Evolutionary conservation across 2,329 filamentous ascomycete species (phyloP).

Genomic region (Beauveria sp.): DNA sequence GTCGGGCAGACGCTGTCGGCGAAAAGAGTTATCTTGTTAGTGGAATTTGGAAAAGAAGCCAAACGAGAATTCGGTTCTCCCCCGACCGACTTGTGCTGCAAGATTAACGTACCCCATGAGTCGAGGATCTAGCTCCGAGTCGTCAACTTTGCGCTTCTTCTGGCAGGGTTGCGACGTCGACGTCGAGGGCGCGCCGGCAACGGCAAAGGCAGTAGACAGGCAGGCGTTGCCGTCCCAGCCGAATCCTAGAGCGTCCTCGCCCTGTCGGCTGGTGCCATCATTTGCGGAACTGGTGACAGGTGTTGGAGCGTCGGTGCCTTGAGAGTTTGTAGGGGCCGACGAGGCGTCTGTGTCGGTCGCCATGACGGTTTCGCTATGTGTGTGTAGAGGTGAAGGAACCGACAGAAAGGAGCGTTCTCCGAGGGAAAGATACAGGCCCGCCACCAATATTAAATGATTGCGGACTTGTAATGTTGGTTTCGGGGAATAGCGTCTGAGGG

Average conservation of each 20-base stretch:
- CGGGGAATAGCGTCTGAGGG: not conserved
- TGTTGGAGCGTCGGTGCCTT: constrained; percentile 9
- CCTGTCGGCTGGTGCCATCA: constrained; percentile 10
- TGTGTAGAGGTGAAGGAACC: not conserved
- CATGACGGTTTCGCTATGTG: not conserved
- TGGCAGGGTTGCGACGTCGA: not conserved
- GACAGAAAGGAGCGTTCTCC: not conserved
- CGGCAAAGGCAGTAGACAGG: not conserved
- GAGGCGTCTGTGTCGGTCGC: constrained; percentile 11
- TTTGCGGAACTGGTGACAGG: constrained; percentile 9
- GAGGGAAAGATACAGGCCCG: not conserved
- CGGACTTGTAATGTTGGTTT: not conserved
- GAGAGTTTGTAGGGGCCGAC: constrained; percentile 9
- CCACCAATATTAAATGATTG: not conserved
- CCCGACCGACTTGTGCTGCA: not conserved
- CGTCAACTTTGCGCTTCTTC: constrained; percentile 9
- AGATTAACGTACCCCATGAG: constrained; percentile 3
- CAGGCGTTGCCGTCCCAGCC: constrained; percentile 10
- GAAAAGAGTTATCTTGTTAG: not conserved
- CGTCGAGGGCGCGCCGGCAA: not conserved
- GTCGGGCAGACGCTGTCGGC: constrained; percentile 5
- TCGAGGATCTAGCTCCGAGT: constrained; percentile 2
- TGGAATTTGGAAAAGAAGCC: not conserved
- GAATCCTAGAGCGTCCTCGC: constrained; percentile 4
- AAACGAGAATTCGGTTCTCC: not conserved